Evolutionary conservation across 208 protist genomes (phyloP), one percentile per base, ranked within the genome.

Genomic region (Trichomonas gallinae): DNA sequence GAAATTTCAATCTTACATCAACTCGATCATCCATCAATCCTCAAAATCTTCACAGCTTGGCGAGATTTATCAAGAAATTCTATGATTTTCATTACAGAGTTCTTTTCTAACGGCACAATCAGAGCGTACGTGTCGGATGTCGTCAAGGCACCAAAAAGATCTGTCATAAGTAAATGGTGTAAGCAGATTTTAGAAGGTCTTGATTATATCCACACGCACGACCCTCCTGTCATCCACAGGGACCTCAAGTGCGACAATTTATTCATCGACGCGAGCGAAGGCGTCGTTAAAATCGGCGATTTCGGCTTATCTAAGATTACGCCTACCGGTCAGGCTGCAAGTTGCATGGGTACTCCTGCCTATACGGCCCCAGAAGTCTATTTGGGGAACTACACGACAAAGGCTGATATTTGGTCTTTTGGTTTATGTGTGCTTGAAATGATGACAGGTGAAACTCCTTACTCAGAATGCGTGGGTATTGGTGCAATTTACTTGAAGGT

Each of bases 231-330:
- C 26, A 96, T 96, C 23, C 93, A 96, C 63, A 49, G 93, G 6
- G 93, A 96, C 38, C 26, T 96, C 1, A 96, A 96, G 49, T 96
- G 93, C 72, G 93, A 96, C 49, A 96, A 96, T 45, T 34, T 96
- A 34, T 96, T 96, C 63, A 96, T 96, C 26, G 93, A 96, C 36
- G 93, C 49, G 2, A 96, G 49, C 26, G 51, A 81, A 82, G 93
- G 49, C 13, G 72, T 82, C 72, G 93, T 96, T n/a, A 81, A 82
- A 38, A 96, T 96, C n/a, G 93, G 93, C 15, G 93, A 96, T 82
- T 96, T 96, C 15, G 93, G 93, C 11, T 15, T 96, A 17, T 96
- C 49, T 48, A 96, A 81, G 34, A 40, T 36, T 26, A 96, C 42
- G 42, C 49, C 31, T 34, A 82, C 51, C 8, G 49, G 51, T 13